Evolutionary conservation across 1,284 basidiomycete genomes (phyloP), one percentile per base, ranked within the genome.

Genomic region (Apiotrichum gracile): DNA sequence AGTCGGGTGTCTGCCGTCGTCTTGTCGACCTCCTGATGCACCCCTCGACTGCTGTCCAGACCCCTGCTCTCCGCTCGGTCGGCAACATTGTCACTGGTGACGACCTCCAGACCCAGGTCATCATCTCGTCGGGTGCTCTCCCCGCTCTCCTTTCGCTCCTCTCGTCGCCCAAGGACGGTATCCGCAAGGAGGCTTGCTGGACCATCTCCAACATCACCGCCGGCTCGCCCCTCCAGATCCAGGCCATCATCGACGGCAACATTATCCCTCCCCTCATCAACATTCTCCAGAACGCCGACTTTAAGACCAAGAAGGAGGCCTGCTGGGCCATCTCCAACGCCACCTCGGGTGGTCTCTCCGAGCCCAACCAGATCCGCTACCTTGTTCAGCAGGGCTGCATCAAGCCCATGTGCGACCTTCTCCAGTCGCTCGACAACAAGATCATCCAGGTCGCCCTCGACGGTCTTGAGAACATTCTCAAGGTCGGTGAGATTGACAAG

Each of bases 241-340:
- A 97, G 76, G 81, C 91, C 40, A 78, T 82, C 62, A 82, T 82
- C 53, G 81, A 82, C 57, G 73, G 79, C 69, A 83, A 82, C 75
- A 93, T 99, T 69, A 87, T 98, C 60, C 93, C 96, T 54, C 96
- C 96, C 57, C 84, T 99, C 57, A 94, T 99, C 81, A 94, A 97
- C 79, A 97, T 98, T 65, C 86, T 99, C 54, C 86, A 87, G 73
- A 87, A 96, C 68, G 96, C 92, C 55, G 96, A 99, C 78, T 97
- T 97, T 82, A 97, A 97, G 81, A 97, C 96, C 46, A 87, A 91
- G 76, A 99, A 99, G 79, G 96, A 99, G 76, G 96, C 96, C 5
- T 98, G 93, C 79, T 99, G 96, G 96, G 96, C 96, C 17, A 92
- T 99, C 67, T 97, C 92, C 44, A 99, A 99, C 75, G 96, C 96